Percentiles rank a stretch among this genome's conserved stretches.
Conservation (phyloP, 331 rosid species). For the Cydonia oblonga region DNA sequence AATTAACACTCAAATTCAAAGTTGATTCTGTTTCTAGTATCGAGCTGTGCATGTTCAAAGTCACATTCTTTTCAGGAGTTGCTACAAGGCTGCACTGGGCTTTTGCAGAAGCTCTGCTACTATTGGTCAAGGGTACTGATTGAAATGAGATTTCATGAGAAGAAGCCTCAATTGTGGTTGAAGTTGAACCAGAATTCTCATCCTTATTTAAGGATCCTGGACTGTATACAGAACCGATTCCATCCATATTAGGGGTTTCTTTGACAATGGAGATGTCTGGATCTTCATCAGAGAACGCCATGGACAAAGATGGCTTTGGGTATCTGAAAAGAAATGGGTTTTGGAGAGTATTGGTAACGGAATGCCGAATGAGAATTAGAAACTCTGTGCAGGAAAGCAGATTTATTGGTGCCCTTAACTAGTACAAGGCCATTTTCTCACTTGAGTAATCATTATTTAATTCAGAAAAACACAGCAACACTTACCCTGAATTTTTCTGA, state of each 20-base stretch:
- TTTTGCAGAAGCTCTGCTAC: slow-evolving; percentile 27
- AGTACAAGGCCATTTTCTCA: not conserved
- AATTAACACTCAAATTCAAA: slow-evolving; percentile 67
- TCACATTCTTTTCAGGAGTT: slow-evolving; percentile 48
- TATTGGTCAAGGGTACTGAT: slow-evolving; percentile 14
- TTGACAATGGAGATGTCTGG: slow-evolving; percentile 40
- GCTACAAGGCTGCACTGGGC: slow-evolving; percentile 26
- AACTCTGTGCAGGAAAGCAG: not conserved
- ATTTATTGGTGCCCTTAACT: not conserved
- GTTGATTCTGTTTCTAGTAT: slow-evolving; percentile 46
- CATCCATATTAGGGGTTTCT: slow-evolving; percentile 41
- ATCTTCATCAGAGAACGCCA: slow-evolving; percentile 28
- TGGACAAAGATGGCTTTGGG: slow-evolving; percentile 25
- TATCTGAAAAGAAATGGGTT: slow-evolving; percentile 36
- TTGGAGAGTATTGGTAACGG: not conserved
- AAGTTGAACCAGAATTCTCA: slow-evolving; percentile 36
- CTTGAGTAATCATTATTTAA: not conserved
- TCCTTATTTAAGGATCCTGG: slow-evolving; percentile 35
- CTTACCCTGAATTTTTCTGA: slow-evolving; percentile 46
- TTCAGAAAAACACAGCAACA: not conserved
- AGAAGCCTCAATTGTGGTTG: slow-evolving; percentile 40
- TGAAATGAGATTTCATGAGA: slow-evolving; percentile 26
- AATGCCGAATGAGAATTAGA: not conserved
- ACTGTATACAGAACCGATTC: slow-evolving; percentile 27
- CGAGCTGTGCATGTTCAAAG: slow-evolving; percentile 22